Evolutionary conservation across 805 yeast species (phyloP).

Genomic region (Yamadazyma ubonensis): DNA sequence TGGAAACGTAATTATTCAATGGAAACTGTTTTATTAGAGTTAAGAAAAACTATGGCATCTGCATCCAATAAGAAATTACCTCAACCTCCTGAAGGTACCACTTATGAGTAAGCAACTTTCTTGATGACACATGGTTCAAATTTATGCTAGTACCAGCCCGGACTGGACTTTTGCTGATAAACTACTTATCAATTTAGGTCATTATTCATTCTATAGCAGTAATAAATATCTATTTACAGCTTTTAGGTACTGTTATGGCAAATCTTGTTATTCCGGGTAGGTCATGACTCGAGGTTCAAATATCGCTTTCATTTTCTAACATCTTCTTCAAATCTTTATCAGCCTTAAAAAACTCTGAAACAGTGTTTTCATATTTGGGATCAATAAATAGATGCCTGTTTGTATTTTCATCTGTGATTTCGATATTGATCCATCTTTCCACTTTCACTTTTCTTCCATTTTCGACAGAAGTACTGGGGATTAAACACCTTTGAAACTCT

Average conservation of each 20-base stretch:
- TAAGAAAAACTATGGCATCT: conserved; percentile 82
- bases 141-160: no score
- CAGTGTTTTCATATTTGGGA: conserved; percentile 23
- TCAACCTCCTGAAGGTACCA: conserved; percentile 90
- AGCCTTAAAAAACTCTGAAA: conserved; percentile 36
- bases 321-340: conserved; percentile 36
- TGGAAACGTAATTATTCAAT: conserved; percentile 93
- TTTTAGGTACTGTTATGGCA: not conserved
- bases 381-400: conserved; percentile 27
- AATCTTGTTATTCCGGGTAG: not conserved
- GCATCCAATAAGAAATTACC: conserved; percentile 77
- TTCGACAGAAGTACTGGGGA: conserved; percentile 21
- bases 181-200: not conserved
- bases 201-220: conserved; percentile 2
- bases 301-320: conserved; percentile 24
- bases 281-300: not conserved
- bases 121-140: no score
- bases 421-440: conserved; percentile 39
- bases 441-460: conserved; percentile 26
- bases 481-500: conserved; percentile 39
- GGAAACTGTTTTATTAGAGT: conserved; percentile 87
- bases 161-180: no score
- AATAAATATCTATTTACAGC: not conserved
- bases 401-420: conserved; percentile 34
- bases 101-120: conserved; percentile 46